These are phyloP conservation scores for Chalaropsis ovoidea DNA, from an alignment of 2,329 filamentous ascomycete species.

Conservation along the genomic window DNA sequence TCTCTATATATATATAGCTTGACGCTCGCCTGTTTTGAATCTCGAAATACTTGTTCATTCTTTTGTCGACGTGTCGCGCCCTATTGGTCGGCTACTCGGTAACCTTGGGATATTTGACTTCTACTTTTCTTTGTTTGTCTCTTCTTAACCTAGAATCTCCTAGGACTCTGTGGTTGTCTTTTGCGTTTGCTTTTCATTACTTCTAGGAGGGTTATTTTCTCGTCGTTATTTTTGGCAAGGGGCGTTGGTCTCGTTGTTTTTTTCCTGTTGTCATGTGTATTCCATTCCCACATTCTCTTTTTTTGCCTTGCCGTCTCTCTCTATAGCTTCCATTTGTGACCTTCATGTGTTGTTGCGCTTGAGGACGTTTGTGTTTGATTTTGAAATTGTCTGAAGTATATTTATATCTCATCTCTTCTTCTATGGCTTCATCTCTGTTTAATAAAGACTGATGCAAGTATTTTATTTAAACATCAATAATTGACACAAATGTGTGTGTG, in stretches of 20 bases:
- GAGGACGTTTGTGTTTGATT: neutral
- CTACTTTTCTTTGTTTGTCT: slow-evolving; percentile 21
- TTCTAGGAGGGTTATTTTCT: slow-evolving; percentile 8
- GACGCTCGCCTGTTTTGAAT: neutral
- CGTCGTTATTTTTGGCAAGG: neutral
- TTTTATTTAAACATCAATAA: neutral
- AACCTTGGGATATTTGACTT: slow-evolving; percentile 24
- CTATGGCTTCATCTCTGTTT: neutral
- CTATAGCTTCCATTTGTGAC: neutral
- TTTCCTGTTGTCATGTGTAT: neutral
- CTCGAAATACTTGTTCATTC: neutral
- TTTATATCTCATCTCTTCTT: neutral
- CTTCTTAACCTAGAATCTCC: too few species aligned
- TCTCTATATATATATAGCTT: neutral
- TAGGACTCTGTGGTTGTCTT: neutral
- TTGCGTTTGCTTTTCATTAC: neutral
- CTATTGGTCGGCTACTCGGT: slow-evolving; percentile 24
- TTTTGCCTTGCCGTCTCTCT: neutral
- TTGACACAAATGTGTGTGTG: neutral
- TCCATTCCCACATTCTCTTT: neutral
- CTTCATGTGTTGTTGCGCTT: neutral
- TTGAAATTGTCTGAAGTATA: neutral
- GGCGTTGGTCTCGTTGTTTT: slow-evolving; percentile 7
- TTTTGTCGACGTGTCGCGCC: neutral
- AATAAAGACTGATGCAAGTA: neutral